Evolutionary conservation across 2,329 filamentous ascomycete genomes (phyloP).

Genomic region (Teratosphaeria nubilosa): DNA sequence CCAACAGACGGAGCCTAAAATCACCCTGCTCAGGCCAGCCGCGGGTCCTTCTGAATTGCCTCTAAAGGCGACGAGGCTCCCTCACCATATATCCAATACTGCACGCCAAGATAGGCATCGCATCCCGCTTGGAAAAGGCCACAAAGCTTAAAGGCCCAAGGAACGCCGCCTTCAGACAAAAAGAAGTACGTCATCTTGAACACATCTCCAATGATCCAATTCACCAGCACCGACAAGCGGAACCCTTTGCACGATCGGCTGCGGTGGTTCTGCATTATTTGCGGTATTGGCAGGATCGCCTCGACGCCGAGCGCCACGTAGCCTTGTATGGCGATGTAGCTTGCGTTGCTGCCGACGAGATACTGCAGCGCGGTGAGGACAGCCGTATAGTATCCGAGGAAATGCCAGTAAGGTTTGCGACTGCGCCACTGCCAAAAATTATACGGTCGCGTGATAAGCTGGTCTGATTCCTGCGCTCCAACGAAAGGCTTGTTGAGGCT

Average conservation of each 20-base stretch:
- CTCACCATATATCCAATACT: conserved; percentile 60
- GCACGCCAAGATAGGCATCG: conserved; percentile 62
- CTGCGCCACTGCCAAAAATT: conserved; percentile 77
- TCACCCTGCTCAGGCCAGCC: not conserved
- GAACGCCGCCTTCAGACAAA: conserved; percentile 58
- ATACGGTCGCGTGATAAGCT: conserved; percentile 50
- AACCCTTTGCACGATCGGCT: conserved; percentile 67
- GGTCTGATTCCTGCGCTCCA: conserved; percentile 35
- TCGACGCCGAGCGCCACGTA: conserved; percentile 69
- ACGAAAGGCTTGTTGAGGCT: conserved; percentile 49
- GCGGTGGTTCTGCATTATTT: conserved; percentile 61
- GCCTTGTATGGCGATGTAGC: conserved; percentile 60
- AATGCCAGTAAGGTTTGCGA: conserved; percentile 70
- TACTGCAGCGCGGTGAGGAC: conserved; percentile 54
- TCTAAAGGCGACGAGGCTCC: not conserved
- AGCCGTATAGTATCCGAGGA: conserved; percentile 57
- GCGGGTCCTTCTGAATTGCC: not conserved
- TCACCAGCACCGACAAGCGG: conserved; percentile 61
- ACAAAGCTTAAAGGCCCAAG: conserved; percentile 71
- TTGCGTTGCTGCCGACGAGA: conserved; percentile 48
- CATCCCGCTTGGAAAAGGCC: conserved; percentile 72
- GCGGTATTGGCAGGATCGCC: conserved; percentile 70
- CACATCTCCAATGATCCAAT: conserved; percentile 68
- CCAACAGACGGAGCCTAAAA: not conserved
- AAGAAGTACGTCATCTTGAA: conserved; percentile 77